phyloP scores from a whole-genome alignment of 257 asterid species.

The Solanum sparsipilum region DNA sequence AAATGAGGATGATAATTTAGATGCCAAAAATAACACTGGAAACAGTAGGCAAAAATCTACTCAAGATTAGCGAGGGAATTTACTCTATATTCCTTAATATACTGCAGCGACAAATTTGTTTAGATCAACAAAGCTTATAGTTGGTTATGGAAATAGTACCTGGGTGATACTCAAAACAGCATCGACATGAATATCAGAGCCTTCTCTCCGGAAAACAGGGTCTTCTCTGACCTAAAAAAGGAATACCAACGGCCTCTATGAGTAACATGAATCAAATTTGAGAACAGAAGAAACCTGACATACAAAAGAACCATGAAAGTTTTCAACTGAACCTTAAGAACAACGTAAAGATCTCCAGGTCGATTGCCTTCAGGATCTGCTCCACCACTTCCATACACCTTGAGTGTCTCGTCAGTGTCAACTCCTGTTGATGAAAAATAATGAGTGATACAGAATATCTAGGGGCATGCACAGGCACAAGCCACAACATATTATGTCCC shows the following conservation, averaged over 20 bases:
- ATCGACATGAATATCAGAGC: slow-evolving; percentile 87
- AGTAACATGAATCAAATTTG: background rate
- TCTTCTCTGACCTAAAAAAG: slow-evolving; percentile 79
- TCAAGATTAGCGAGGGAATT: background rate
- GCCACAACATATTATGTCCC: background rate
- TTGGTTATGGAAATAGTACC: slow-evolving; percentile 25
- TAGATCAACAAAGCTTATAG: background rate
- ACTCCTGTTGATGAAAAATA: slow-evolving; percentile 42
- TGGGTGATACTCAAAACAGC: slow-evolving; percentile 75
- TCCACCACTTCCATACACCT: slow-evolving; percentile 77
- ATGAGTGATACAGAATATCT: background rate
- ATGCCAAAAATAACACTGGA: background rate
- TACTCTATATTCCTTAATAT: background rate
- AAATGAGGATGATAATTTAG: background rate
- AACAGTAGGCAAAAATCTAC: background rate
- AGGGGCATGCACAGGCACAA: background rate
- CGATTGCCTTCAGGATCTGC: slow-evolving; percentile 89
- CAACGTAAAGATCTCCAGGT: slow-evolving; percentile 78
- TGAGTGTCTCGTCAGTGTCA: slow-evolving; percentile 62
- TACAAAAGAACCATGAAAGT: background rate
- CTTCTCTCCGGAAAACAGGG: slow-evolving; percentile 92
- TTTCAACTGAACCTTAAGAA: slow-evolving; percentile 47
- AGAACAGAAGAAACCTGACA: background rate
- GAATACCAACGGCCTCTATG: slow-evolving; percentile 1
- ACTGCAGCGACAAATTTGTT: background rate